These are phyloP conservation scores for Knoxdaviesia proteae DNA, from an alignment of 2,329 filamentous ascomycete species.

Conservation along the genomic window DNA sequence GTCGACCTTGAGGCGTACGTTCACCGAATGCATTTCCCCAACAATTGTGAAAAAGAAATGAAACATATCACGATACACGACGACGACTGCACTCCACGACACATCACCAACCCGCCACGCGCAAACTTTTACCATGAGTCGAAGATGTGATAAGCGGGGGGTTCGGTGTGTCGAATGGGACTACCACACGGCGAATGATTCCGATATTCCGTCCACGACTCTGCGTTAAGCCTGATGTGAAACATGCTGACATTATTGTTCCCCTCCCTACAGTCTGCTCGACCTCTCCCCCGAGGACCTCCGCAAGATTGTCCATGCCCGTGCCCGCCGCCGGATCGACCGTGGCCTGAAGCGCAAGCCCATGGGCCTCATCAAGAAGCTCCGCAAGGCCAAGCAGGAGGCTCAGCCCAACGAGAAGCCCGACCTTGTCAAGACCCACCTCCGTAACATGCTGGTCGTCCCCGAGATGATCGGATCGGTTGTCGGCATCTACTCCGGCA, in stretches of 20 bases:
- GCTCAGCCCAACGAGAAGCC: conserved; percentile 99
- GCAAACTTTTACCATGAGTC: too few relatives aligned
- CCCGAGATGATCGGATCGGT: conserved; percentile 99
- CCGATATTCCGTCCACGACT: neutral
- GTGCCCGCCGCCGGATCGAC: conserved; percentile 97
- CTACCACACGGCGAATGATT: too few relatives aligned
- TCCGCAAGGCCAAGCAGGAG: conserved; percentile 98
- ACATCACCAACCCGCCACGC: too few relatives aligned
- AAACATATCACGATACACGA: too few relatives aligned
- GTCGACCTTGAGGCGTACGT: conserved; percentile 98
- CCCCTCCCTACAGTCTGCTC: conserved; percentile 50
- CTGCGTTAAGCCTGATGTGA: neutral
- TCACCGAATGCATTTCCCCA: neutral
- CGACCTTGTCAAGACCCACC: conserved; percentile 96
- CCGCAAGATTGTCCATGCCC: conserved; percentile 97
- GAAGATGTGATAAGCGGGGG: too few relatives aligned
- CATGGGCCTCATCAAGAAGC: conserved; percentile 99
- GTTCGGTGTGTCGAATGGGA: too few relatives aligned
- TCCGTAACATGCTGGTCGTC: conserved; percentile 99
- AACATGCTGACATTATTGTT: conserved; percentile 1
- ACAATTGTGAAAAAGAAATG: too few relatives aligned
- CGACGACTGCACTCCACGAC: too few relatives aligned
- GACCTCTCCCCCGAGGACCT: conserved; percentile 97
- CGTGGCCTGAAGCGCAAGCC: conserved; percentile 99
- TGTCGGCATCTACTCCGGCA: conserved; percentile 98